These are phyloP conservation scores for Lachancea waltii DNA, from an alignment of 805 yeast species.

Conservation along the genomic window DNA sequence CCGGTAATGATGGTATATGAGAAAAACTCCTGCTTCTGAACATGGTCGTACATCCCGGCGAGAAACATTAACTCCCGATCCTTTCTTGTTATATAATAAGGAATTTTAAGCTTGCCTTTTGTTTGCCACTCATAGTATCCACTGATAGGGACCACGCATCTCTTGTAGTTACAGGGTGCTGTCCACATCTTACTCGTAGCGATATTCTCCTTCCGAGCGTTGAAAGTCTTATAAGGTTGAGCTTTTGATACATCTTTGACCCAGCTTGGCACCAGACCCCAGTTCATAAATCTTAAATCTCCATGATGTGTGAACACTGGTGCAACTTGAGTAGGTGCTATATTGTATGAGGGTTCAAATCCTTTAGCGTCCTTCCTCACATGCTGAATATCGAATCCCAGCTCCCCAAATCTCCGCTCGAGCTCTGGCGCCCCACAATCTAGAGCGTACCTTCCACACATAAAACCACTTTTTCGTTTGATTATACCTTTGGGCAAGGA, in stretches of 20 bases:
- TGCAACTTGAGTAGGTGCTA: slow-evolving; percentile 52
- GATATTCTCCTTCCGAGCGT: slow-evolving; percentile 66
- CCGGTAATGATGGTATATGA: slow-evolving; percentile 73
- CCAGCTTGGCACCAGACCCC: slow-evolving; percentile 78
- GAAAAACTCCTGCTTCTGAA: slow-evolving; percentile 24
- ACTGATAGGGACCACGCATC: slow-evolving; percentile 73
- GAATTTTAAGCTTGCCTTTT: slow-evolving; percentile 40
- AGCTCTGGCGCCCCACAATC: slow-evolving; percentile 28
- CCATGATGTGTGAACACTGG: slow-evolving; percentile 33
- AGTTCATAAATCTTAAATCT: slow-evolving; percentile 52
- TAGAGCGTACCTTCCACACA: slow-evolving; percentile 61
- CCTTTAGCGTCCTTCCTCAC: neutral
- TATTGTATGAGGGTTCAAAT: slow-evolving; percentile 40
- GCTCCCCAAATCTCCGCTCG: slow-evolving; percentile 2
- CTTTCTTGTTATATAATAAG: slow-evolving; percentile 57
- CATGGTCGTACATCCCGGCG: slow-evolving; percentile 49
- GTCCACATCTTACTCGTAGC: slow-evolving; percentile 50
- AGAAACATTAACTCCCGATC: slow-evolving; percentile 51
- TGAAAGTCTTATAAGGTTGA: slow-evolving; percentile 48
- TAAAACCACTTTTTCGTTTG: slow-evolving; percentile 14
- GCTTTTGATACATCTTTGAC: slow-evolving; percentile 35
- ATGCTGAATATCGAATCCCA: slow-evolving; percentile 1
- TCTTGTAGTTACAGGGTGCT: slow-evolving; percentile 36
- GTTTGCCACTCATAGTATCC: slow-evolving; percentile 84
- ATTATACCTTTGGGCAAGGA: no score